Base-by-base conservation (phyloP, 148 eudicot species). In the Cornus florida region DNA sequence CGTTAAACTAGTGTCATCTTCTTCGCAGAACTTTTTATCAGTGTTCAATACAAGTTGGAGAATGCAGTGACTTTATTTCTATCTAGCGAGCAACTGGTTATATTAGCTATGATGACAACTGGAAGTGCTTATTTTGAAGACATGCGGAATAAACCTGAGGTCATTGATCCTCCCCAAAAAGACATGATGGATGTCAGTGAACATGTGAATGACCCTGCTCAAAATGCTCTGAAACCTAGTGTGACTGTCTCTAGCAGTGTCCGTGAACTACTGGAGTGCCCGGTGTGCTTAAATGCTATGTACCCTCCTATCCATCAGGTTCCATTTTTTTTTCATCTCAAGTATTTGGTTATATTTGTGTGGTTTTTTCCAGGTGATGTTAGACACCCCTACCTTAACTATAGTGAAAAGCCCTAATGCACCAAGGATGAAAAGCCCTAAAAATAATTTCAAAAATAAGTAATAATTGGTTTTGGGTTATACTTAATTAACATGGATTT, bases 271-370 rank as follows among this genome's bases (percentile, higher is more conserved):
- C 80, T 95, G 83, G 97, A 93, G 78, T 95, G 97, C 72, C 97
- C 97, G 13, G 99, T 93, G 35, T 95, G 97, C 90, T 90, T 93
- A 80, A 91, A 89, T 93, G 96, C 99, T 69, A 95, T 95, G 99
- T 95, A 93, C 79, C 97, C 98, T 82, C 98, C 98, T 8, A 95
- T 95, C 74, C 92, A 92, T 84, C 97, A 95, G 97, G 99, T 94
- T 50, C 32, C 23, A 23, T n/a, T 3, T 22, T 33, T 50, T 62
- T 59, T 59, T 38, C 11, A 39, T 38, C 39, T 20, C 35, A 20
- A 14, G 19, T 31, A 35, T 35, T 35, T 35, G 38, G 38, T 35
- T 35, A 35, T 35, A 2, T 2, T 35, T 35, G 38, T 35, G 38
- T 35, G 38, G 38, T 35, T 35, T 35, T 35, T 28, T 28, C 28